Percentiles rank a stretch among this genome's conserved stretches.
These are phyloP conservation scores for Stachybotrys chlorohalonatus DNA, from an alignment of 2,329 filamentous ascomycete species.

Conservation along the genomic window DNA sequence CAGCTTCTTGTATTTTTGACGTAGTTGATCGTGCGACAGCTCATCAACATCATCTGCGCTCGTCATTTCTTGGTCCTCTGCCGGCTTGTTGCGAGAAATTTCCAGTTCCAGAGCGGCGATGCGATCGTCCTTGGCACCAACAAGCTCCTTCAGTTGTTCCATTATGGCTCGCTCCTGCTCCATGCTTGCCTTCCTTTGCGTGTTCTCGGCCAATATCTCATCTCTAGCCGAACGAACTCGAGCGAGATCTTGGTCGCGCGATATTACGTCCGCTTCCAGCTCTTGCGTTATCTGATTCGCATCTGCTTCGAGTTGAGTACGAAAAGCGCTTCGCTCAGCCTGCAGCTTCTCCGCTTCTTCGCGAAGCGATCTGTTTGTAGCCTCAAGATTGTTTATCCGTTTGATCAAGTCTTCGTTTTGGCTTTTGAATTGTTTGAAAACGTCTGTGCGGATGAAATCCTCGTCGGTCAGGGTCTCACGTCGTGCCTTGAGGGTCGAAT, in stretches of 20 bases:
- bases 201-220: constrained; percentile 73
- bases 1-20: constrained; percentile 62
- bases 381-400: constrained; percentile 84
- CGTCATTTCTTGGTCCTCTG: constrained; percentile 35
- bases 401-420: constrained; percentile 92
- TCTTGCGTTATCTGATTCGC: constrained; percentile 64
- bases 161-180: constrained; percentile 64
- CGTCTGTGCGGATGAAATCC: constrained; percentile 83
- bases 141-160: constrained; percentile 70
- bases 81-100: constrained; percentile 57
- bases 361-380: constrained; percentile 72
- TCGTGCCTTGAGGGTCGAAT: constrained; percentile 61
- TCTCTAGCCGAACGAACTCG: constrained; percentile 79
- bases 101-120: constrained; percentile 79
- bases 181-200: constrained; percentile 68
- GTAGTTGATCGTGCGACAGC: constrained; percentile 62
- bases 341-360: constrained; percentile 81
- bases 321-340: constrained; percentile 75
- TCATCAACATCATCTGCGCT: constrained; percentile 41
- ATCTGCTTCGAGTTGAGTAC: constrained; percentile 74
- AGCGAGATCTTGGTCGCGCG: constrained; percentile 75
- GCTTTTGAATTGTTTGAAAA: constrained; percentile 84
- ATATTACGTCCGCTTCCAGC: constrained; percentile 71
- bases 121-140: constrained; percentile 68
- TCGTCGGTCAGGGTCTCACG: constrained; percentile 75